Conservation (phyloP, 78 protist genomes). For the Cavenderia fasciculata region DNA sequence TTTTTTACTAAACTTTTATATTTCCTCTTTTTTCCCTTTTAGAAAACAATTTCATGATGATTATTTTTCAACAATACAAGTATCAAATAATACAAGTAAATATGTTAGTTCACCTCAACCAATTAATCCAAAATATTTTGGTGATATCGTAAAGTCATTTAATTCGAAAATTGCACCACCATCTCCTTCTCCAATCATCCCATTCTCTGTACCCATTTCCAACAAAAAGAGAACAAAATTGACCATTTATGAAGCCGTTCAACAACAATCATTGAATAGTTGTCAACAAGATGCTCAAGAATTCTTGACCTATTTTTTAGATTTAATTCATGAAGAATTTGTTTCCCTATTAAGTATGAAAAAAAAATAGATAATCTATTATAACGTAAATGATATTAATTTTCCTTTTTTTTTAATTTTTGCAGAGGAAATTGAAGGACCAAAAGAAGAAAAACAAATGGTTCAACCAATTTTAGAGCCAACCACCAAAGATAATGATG, state of each 20-base stretch:
- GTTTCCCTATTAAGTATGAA: conserved; percentile 30
- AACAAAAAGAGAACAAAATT: conserved; percentile 59
- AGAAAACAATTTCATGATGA: conserved; percentile 35
- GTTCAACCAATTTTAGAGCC: too few relatives aligned
- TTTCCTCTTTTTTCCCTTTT: neutral
- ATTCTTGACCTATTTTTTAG: conserved; percentile 38
- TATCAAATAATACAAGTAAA: neutral
- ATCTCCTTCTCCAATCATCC: neutral
- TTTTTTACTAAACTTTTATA: neutral
- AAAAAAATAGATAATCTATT: neutral
- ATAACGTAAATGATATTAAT: too few relatives aligned
- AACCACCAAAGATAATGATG: conserved; percentile 14
- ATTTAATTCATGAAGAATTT: conserved; percentile 68
- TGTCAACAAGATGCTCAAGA: conserved; percentile 81
- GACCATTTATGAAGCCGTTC: neutral
- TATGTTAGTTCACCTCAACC: conserved; percentile 3
- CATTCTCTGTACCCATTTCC: conserved; percentile 8
- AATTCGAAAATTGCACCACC: conserved; percentile 58
- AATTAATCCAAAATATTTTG: conserved; percentile 68
- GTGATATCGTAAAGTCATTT: conserved; percentile 58
- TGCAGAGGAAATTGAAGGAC: conserved; percentile 30
- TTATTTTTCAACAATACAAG: conserved; percentile 11
- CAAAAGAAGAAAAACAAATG: neutral
- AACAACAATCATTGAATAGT: neutral
- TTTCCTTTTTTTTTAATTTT: neutral